Evolutionary conservation across 1,284 basidiomycete species (phyloP).

Genomic region (Naganishia albida): DNA sequence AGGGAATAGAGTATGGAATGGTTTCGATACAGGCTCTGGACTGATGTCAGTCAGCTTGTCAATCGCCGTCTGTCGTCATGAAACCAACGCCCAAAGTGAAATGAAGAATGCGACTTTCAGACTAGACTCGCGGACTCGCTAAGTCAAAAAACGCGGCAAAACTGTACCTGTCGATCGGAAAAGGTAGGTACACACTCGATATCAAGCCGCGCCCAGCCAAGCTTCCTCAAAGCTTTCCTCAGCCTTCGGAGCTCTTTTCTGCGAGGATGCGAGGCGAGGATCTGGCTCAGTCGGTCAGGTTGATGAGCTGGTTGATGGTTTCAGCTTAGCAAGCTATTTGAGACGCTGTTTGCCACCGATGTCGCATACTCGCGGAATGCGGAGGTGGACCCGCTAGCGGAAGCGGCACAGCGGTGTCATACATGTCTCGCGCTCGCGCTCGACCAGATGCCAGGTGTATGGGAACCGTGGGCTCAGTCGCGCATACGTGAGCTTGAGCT

Average conservation of each 20-base stretch:
- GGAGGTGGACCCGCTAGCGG: too few species aligned
- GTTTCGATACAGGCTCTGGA: too few species aligned
- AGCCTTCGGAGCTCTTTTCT: background rate
- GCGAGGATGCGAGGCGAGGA: background rate
- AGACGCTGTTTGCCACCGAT: too few species aligned
- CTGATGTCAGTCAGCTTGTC: background rate
- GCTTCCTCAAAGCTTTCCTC: background rate
- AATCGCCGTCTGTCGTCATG: background rate
- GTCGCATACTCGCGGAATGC: too few species aligned
- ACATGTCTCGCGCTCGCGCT: too few species aligned
- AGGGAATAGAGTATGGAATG: too few species aligned
- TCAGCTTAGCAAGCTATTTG: too few species aligned
- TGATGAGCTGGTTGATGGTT: too few species aligned
- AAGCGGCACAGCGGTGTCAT: too few species aligned
- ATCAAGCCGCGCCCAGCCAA: background rate
- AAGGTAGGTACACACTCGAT: background rate
- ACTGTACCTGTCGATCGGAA: slow-evolving; percentile 2
- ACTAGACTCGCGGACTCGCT: background rate
- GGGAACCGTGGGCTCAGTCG: too few species aligned
- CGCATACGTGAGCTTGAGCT: too few species aligned
- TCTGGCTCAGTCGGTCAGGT: background rate
- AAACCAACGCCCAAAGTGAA: background rate
- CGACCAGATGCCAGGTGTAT: too few species aligned
- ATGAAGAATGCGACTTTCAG: background rate
- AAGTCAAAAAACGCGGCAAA: slow-evolving; percentile 2